Evolutionary conservation across 73 alveolate genomes (phyloP).

Genomic region (Symbiodinium pilosum): DNA sequence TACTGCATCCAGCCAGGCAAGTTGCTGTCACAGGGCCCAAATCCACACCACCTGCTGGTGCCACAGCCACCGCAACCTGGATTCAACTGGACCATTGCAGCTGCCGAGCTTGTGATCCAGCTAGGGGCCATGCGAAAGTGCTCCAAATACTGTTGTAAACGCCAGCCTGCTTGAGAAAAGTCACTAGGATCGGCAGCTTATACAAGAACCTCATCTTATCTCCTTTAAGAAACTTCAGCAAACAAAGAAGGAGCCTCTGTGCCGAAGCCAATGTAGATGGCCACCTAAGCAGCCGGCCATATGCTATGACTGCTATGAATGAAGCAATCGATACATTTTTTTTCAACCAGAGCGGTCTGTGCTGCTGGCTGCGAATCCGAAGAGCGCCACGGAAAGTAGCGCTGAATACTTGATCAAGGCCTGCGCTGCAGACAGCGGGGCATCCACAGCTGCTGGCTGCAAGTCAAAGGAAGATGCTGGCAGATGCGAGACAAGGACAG

Average conservation of each 20-base stretch:
- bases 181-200: too few relatives aligned
- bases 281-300: too few relatives aligned
- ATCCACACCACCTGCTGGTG: constrained; percentile 93
- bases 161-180: constrained; percentile 32
- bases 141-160: constrained; percentile 93
- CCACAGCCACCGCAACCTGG: constrained; percentile 89
- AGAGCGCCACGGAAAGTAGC: constrained; percentile 82
- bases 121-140: constrained; percentile 40
- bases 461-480: too few relatives aligned
- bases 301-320: too few relatives aligned
- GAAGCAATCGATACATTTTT: too few relatives aligned
- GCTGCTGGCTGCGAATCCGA: constrained; percentile 56
- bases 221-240: too few relatives aligned
- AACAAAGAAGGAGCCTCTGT: constrained; percentile 76
- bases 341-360: not conserved
- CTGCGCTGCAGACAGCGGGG: not conserved
- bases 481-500: too few relatives aligned
- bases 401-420: constrained; percentile 86
- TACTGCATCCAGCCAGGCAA: not conserved
- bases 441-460: too few relatives aligned
- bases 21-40: constrained; percentile 66
- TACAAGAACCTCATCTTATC: too few relatives aligned
- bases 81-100: too few relatives aligned
- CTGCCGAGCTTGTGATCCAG: too few relatives aligned
- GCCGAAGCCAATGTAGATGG: constrained; percentile 92